Base-by-base conservation (phyloP, 768 basidiomycete genomes). In the Mycena sanguinolenta region DNA sequence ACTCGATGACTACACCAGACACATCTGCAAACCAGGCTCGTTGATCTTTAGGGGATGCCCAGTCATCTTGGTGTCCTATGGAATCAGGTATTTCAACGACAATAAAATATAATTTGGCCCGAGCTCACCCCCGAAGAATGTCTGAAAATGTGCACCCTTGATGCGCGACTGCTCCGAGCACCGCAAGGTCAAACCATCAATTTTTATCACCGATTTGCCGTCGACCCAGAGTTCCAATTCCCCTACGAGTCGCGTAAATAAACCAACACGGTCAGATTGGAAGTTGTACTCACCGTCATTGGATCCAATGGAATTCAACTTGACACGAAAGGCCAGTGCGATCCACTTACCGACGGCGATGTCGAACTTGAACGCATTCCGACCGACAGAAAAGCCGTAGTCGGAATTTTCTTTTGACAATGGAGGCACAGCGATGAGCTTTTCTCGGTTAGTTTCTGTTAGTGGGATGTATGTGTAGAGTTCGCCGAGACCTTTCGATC, bases 91-190 rank as follows among this genome's bases (percentile, higher is more conserved):
- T 69, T 16, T 9, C n/a, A 34, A 36, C n/a, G 28, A 27, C 30
- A 34, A 36, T 2, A 14, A 3, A 32, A 17, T 10, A 34, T 4
- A 16, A 23, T 30, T 34, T 1, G 19, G 44, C 44, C 4, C 7
- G 53, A 57, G 75, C 82, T 63, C 73, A 89, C 91, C 92, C 52
- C 92, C 92, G 70, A 95, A 95, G 82, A 94, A 95, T 0, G 92
- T 93, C 78, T 93, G 88, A 59, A 92, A 88, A 77, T 92, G 92
- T 77, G 91, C 87, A 10, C 93, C 93, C 65, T 88, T 89, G 63
- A 94, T 87, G 61, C 79, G 83, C 1, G 84, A 83, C 2, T 81
- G 83, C 9, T 73, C 77, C n/a, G 79, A 75, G 4, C 79, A 75
- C 14, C 90, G 84, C 6, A 93, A 75, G 5, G 82, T 77, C 1